Conservation (phyloP, 164 flowering plant genomes). For the Vitis riparia region DNA sequence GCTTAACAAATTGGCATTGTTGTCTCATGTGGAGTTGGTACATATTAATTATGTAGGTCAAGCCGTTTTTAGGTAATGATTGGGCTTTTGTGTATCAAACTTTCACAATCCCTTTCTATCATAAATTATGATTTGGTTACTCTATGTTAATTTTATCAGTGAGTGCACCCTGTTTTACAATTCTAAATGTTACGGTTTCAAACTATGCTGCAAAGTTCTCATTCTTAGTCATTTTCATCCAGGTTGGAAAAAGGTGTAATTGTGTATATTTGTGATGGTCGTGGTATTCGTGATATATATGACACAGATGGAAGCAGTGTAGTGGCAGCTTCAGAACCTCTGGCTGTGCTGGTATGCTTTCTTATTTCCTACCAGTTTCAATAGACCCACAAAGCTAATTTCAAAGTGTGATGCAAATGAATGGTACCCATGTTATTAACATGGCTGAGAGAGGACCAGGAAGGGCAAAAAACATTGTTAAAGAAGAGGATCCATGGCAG, state of each 20-base stretch:
- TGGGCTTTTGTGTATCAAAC: neutral
- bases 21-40: no score
- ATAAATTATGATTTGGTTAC: neutral
- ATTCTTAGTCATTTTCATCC: slow-evolving; percentile 12
- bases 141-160: neutral
- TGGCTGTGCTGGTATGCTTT: slow-evolving; percentile 80
- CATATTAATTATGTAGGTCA: no score
- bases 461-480: no score
- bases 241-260: slow-evolving; percentile 98
- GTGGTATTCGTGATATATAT: slow-evolving; percentile 93
- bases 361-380: neutral
- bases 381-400: no score
- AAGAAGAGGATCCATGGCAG: no score
- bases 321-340: slow-evolving; percentile 82
- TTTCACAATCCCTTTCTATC: neutral
- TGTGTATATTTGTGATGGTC: slow-evolving; percentile 92
- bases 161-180: neutral
- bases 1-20: no score
- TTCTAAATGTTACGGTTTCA: slow-evolving; percentile 1
- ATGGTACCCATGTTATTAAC: no score
- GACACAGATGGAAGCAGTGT: slow-evolving; percentile 91
- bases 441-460: no score
- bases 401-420: no score
- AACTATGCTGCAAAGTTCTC: neutral
- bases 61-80: no score